Evolutionary conservation across 371 early-diverging fungal species (phyloP).

Genomic region (Syncephalis plumigaleata): DNA sequence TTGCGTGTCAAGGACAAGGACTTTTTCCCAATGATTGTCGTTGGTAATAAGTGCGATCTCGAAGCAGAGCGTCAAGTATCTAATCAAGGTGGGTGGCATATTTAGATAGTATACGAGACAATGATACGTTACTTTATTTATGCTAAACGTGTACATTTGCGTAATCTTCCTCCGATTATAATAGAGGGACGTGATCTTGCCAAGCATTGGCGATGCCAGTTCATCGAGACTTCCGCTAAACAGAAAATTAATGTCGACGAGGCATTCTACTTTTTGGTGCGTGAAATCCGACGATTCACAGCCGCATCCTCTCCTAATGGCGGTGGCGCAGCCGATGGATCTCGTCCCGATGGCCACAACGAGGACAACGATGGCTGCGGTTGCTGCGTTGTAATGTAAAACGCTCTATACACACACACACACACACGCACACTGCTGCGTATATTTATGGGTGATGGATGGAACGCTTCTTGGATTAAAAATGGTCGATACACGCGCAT

Average conservation of each 20-base stretch:
- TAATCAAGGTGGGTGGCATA: conserved; percentile 27
- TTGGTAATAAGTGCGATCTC: conserved; percentile 93
- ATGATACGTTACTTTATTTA: conserved; percentile 2
- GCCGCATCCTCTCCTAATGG: conserved; percentile 17
- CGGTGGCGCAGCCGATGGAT: neutral
- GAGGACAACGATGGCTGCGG: neutral
- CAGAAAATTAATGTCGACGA: conserved; percentile 81
- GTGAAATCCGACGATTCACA: conserved; percentile 61
- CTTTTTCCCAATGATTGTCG: conserved; percentile 69
- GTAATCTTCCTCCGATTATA: conserved; percentile 1
- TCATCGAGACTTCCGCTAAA: conserved; percentile 88
- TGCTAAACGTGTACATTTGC: no score
- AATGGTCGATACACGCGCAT: no score
- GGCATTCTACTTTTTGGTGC: conserved; percentile 75
- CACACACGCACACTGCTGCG: no score
- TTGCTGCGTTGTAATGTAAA: neutral
- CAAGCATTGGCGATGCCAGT: conserved; percentile 48
- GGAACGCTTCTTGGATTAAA: no score
- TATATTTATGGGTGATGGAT: no score
- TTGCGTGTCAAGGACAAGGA: conserved; percentile 67
- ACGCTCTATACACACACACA: neutral
- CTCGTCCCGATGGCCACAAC: neutral
- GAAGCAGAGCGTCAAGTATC: conserved; percentile 61
- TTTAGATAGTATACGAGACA: neutral
- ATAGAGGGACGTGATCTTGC: conserved; percentile 74